A percentile compares a stretch with the other conserved stretches of the same genome.
phyloP scores from a whole-genome alignment of 2,329 filamentous ascomycete species.

The Diaporthe velutina region DNA sequence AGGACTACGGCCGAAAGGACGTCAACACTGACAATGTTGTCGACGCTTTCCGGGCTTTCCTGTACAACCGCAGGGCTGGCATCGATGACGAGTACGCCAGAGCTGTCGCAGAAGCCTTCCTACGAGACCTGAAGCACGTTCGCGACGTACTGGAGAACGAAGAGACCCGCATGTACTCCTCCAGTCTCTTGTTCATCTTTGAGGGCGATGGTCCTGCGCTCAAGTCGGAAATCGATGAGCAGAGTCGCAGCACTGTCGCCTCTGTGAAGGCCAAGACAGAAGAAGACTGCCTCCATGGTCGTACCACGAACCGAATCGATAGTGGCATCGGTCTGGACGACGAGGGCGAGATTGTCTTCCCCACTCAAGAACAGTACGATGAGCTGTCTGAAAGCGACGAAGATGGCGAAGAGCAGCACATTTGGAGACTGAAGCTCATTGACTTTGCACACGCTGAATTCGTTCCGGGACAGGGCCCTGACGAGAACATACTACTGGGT shows the following conservation, averaged over 20 bases:
- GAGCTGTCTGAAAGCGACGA: slow-evolving; percentile 63
- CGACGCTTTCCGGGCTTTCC: slow-evolving; percentile 67
- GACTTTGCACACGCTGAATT: slow-evolving; percentile 96
- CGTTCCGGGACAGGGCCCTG: slow-evolving; percentile 84
- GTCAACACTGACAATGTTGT: slow-evolving; percentile 68
- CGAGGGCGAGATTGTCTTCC: slow-evolving; percentile 50
- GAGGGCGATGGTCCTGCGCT: slow-evolving; percentile 73
- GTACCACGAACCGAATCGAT: slow-evolving; percentile 63
- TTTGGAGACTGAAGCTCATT: slow-evolving; percentile 88
- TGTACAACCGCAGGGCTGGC: slow-evolving; percentile 70
- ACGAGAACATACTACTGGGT: slow-evolving; percentile 85
- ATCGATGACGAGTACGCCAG: slow-evolving; percentile 70
- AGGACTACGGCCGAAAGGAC: slow-evolving; percentile 69
- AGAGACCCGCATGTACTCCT: slow-evolving; percentile 75
- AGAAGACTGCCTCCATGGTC: slow-evolving; percentile 44
- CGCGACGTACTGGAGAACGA: slow-evolving; percentile 66
- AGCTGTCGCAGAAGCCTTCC: slow-evolving; percentile 67
- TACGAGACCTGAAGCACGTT: slow-evolving; percentile 64
- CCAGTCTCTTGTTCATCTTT: slow-evolving; percentile 73
- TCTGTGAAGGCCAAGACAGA: slow-evolving; percentile 63
- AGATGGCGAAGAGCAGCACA: slow-evolving; percentile 71
- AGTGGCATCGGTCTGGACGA: slow-evolving; percentile 67
- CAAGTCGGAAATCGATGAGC: slow-evolving; percentile 65
- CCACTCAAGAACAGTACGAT: slow-evolving; percentile 46
- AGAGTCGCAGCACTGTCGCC: slow-evolving; percentile 62